Base-by-base conservation (phyloP, 2,329 filamentous ascomycete species). In the Xylariales sp. region DNA sequence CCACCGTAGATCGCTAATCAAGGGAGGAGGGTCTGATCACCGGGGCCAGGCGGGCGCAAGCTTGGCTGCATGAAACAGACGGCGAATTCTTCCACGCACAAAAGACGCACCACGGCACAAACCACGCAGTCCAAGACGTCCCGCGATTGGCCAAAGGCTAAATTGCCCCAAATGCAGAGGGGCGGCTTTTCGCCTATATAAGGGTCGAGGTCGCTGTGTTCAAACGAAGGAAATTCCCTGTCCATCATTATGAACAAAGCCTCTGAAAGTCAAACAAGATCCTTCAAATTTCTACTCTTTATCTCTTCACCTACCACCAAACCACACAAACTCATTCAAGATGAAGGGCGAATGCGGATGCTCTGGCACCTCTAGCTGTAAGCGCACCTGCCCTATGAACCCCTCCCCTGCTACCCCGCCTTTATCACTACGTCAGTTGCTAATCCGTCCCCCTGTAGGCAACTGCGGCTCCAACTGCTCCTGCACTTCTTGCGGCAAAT, bases 341-440 rank as follows among this genome's bases (percentile, higher is more conserved):
- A 61, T 61, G 58, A 60, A 60, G 56, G 56, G 55, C 45, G 57
- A 61, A 46, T 61, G 58, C 49, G 57, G 57, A 57, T 61, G 58
- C 56, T 59, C 57, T 39, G 53, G 53, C 46, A 37, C 48, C 48
- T 56, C 55, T 32, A 51, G 49, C 53, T 61, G 58, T 59, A 59
- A 47, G 56, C 54, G 39, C 29, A 10, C 16, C 8, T 7, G 10
- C 8, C 10, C 29, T 25, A 33, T 23, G 6, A 41, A 41, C 44
- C 37, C 40, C 44, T 34, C 29, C 42, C 47, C 46, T 47, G 44
- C 30, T 42, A 44, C 10, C 25, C 32, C 28, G 16, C 34, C 20
- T 27, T 25, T n/a, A 19, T 28, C 23, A 37, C 15, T 18, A 24
- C 23, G 14, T 33, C 29, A 20, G n/a, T 33, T 31, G 40, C 30